phyloP scores from a whole-genome alignment of 495 filamentous ascomycete species.

The Aspergillus avenaceus region DNA sequence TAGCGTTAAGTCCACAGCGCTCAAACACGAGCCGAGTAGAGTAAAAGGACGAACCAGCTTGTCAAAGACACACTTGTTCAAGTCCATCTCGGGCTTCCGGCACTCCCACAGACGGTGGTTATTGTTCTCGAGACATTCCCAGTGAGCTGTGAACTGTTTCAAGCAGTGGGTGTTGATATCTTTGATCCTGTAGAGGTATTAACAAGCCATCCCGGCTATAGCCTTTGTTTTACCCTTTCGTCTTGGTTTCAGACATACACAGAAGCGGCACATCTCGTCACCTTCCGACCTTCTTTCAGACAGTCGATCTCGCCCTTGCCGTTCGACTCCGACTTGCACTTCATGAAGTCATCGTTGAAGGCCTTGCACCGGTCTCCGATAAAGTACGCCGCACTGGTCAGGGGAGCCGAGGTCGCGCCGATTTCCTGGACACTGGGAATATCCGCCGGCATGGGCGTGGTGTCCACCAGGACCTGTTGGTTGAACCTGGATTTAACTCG shows the following conservation, averaged over 20 bases:
- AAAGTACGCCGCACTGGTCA: conserved; percentile 91
- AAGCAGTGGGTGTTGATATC: conserved; percentile 96
- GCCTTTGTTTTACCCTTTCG: conserved; percentile 7
- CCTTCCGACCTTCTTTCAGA: conserved; percentile 90
- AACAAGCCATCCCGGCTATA: neutral
- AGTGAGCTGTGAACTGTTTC: conserved; percentile 84
- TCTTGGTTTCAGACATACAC: conserved; percentile 63
- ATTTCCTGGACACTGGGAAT: conserved; percentile 91
- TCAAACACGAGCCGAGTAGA: neutral
- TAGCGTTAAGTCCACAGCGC: neutral
- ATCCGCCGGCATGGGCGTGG: conserved; percentile 84
- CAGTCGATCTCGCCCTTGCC: conserved; percentile 91
- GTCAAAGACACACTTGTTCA: conserved; percentile 92
- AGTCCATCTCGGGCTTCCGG: conserved; percentile 66
- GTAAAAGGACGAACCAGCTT: conserved; percentile 67
- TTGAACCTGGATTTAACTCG: conserved; percentile 77
- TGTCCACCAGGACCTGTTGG: conserved; percentile 88
- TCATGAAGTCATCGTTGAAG: conserved; percentile 99
- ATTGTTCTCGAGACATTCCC: conserved; percentile 93
- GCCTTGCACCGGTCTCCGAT: conserved; percentile 91
- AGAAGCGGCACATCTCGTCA: conserved; percentile 91
- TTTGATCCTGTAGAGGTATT: conserved; percentile 58
- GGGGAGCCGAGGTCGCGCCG: conserved; percentile 83
- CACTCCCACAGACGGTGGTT: conserved; percentile 97
- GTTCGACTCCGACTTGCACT: conserved; percentile 89